Conservation (phyloP, 768 basidiomycete genomes). For the Termitomyces titanicus region DNA sequence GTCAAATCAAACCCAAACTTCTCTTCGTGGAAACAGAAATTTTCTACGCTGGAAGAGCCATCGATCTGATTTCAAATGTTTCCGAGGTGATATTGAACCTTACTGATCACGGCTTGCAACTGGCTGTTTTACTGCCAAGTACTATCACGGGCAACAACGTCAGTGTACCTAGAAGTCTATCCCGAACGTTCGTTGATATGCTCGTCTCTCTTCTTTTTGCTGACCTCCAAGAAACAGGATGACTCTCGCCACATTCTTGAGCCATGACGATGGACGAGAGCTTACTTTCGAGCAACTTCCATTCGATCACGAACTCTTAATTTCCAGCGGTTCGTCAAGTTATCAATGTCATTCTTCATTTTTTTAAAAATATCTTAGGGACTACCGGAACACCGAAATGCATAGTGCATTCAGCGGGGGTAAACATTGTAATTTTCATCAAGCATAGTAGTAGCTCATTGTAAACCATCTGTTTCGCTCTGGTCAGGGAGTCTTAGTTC, state of each 20-base stretch:
- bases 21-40: constrained; percentile 65
- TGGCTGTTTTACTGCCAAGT: constrained; percentile 55
- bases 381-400: constrained; percentile 84
- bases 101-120: constrained; percentile 40
- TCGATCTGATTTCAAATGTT: constrained; percentile 52
- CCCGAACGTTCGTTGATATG: constrained; percentile 26
- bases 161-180: constrained; percentile 17
- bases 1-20: constrained; percentile 65
- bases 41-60: constrained; percentile 52
- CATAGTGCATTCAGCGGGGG: constrained; percentile 73
- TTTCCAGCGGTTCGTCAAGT: constrained; percentile 36
- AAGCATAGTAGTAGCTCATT: neutral
- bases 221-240: constrained; percentile 23
- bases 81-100: constrained; percentile 47
- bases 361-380: constrained; percentile 39
- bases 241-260: constrained; percentile 47
- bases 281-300: constrained; percentile 67
- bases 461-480: neutral
- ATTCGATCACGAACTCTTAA: constrained; percentile 75
- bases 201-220: neutral
- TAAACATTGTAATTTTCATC: constrained; percentile 27
- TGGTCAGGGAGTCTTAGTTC: constrained; percentile 62
- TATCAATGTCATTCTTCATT: neutral
- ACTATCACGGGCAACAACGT: constrained; percentile 41
- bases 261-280: constrained; percentile 38